Evolutionary conservation across 192 early-diverging fungal species (phyloP).

Genomic region (Coemansia sp.): DNA sequence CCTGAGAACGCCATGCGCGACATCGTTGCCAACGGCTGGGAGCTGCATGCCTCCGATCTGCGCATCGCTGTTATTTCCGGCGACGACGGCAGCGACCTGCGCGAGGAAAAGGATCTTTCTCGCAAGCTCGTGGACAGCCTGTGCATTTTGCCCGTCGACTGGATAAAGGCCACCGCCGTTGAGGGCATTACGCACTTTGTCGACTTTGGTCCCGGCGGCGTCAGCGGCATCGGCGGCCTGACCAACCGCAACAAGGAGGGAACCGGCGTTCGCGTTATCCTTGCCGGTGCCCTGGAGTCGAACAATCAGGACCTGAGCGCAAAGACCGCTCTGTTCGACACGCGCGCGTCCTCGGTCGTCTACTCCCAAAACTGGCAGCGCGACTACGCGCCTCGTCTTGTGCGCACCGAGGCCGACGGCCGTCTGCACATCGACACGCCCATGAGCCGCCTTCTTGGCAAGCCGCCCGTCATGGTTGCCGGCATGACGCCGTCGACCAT

Average conservation of each 20-base stretch:
- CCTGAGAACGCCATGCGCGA: conserved; percentile 65
- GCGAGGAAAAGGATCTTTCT: conserved; percentile 62
- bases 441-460: conserved; percentile 76
- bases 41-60: conserved; percentile 56
- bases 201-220: conserved; percentile 87
- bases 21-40: conserved; percentile 60
- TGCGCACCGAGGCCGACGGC: conserved; percentile 51
- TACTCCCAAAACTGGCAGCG: conserved; percentile 78
- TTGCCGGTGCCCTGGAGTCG: conserved; percentile 38
- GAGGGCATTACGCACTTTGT: conserved; percentile 77
- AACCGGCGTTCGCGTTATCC: conserved; percentile 65
- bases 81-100: conserved; percentile 76
- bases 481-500: conserved; percentile 91
- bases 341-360: conserved; percentile 65
- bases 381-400: conserved; percentile 82
- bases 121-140: conserved; percentile 66
- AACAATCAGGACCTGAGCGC: conserved; percentile 67
- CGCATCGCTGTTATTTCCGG: conserved; percentile 66
- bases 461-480: conserved; percentile 87
- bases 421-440: conserved; percentile 80
- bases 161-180: conserved; percentile 62
- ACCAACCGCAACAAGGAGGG: conserved; percentile 67
- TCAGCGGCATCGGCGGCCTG: conserved; percentile 58
- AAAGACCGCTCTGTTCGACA: conserved; percentile 78
- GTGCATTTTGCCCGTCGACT: conserved; percentile 61